A percentile compares a stretch with the other conserved stretches of the same genome.
Conservation (phyloP, 2,329 filamentous ascomycete species). For the Ceratocystis cubensis region DNA sequence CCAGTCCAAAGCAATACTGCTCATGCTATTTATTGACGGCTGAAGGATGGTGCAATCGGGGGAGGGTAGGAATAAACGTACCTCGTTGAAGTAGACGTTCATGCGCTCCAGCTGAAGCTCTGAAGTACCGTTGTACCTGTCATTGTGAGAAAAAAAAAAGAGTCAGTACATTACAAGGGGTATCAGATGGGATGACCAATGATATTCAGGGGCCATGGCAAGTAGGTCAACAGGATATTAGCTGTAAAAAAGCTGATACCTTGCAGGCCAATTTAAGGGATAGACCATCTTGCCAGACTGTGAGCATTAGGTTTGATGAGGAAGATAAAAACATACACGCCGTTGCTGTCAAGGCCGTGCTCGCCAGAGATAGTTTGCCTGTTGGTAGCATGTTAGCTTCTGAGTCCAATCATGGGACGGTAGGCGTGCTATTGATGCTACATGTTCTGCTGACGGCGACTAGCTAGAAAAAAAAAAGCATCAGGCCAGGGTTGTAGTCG, state of each 20-base stretch:
- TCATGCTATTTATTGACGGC: background rate
- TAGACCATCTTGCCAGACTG: background rate
- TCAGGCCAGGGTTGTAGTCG: background rate
- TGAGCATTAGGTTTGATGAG: too few relatives aligned
- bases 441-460: background rate
- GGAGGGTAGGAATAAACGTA: slow-evolving; percentile 26
- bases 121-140: slow-evolving; percentile 89
- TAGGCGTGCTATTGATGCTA: background rate
- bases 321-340: slow-evolving; percentile 55
- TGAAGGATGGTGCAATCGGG: background rate
- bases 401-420: background rate
- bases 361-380: slow-evolving; percentile 76
- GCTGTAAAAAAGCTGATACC: background rate
- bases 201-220: slow-evolving; percentile 13
- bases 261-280: background rate
- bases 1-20: background rate
- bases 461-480: background rate
- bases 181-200: slow-evolving; percentile 5
- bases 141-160: background rate
- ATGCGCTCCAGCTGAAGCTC: slow-evolving; percentile 99
- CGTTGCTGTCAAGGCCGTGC: slow-evolving; percentile 95
- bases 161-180: background rate
- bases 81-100: slow-evolving; percentile 96
- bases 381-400: slow-evolving; percentile 30
- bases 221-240: background rate